Evolutionary conservation across 805 yeast genomes (phyloP).

Genomic region (Candida railenensis): DNA sequence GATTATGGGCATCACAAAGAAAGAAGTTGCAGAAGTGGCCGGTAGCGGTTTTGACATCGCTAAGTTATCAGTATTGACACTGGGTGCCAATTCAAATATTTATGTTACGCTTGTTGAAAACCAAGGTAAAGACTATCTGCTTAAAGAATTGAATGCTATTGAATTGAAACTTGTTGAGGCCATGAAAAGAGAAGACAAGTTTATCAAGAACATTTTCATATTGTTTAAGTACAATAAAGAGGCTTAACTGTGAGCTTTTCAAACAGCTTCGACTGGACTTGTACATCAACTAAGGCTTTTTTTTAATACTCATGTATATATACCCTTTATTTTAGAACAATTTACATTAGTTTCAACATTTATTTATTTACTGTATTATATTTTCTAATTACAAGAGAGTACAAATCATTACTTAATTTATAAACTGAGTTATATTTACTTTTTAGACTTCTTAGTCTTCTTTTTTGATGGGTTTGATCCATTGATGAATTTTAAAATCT

Average conservation of each 20-base stretch:
- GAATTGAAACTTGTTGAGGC: conserved; percentile 32
- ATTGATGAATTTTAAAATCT: conserved; percentile 67
- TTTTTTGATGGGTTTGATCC: conserved; percentile 38
- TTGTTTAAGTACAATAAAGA: conserved; percentile 24
- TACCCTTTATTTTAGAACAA: neutral
- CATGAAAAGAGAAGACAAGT: conserved; percentile 38
- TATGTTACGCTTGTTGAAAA: conserved; percentile 26
- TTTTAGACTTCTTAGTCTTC: conserved; percentile 7
- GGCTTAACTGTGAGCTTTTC: neutral
- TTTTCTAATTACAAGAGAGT: conserved; percentile 4
- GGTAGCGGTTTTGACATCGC: conserved; percentile 34
- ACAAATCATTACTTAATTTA: too few relatives aligned
- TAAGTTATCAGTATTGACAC: conserved; percentile 47
- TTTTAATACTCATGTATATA: neutral
- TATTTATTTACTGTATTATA: neutral
- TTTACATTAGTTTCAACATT: neutral
- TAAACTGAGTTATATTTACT: conserved; percentile 6
- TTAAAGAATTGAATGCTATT: conserved; percentile 26
- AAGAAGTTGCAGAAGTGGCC: conserved; percentile 24
- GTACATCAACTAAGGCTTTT: neutral
- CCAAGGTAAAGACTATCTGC: conserved; percentile 25
- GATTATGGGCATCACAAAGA: conserved; percentile 39
- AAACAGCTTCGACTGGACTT: neutral
- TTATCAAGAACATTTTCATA: conserved; percentile 42
- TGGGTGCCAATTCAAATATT: conserved; percentile 58